Evolutionary conservation across 352 stramenopile species (phyloP).

Genomic region (Plasmopara halstedii): DNA sequence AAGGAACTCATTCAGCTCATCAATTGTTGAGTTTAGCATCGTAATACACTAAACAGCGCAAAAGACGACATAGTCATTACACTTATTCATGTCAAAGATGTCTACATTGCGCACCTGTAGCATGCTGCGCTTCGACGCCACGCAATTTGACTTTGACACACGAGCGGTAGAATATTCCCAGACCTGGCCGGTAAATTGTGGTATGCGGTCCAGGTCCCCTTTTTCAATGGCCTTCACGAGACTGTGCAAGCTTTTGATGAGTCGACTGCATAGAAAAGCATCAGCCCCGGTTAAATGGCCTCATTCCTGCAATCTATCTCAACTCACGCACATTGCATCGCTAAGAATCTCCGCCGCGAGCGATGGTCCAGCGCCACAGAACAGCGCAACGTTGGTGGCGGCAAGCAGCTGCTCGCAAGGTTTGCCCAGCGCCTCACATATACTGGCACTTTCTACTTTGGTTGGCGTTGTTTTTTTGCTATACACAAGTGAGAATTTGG

Average conservation of each 20-base stretch:
- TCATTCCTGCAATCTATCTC: background rate
- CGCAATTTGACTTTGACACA: constrained; percentile 82
- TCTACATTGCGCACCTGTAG: constrained; percentile 41
- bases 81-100: background rate
- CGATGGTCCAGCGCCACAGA: constrained; percentile 65
- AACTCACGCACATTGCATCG: constrained; percentile 46
- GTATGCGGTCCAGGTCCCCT: constrained; percentile 42
- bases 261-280: constrained; percentile 24
- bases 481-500: constrained; percentile 85
- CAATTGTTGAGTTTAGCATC: constrained; percentile 75
- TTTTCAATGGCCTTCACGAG: constrained; percentile 38
- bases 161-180: constrained; percentile 69
- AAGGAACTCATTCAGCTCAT: constrained; percentile 74
- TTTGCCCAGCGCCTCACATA: constrained; percentile 70
- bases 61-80: background rate
- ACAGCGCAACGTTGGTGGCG: constrained; percentile 70
- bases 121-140: constrained; percentile 81
- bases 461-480: constrained; percentile 68
- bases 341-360: constrained; percentile 67
- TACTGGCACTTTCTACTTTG: constrained; percentile 58
- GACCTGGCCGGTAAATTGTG: constrained; percentile 71
- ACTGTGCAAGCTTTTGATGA: constrained; percentile 69
- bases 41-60: constrained; percentile 47
- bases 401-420: constrained; percentile 73
- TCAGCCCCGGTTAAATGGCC: background rate